Base-by-base conservation (phyloP, 1,139 yeast species). In the Nakaseomyces kungkrabaensis region DNA sequence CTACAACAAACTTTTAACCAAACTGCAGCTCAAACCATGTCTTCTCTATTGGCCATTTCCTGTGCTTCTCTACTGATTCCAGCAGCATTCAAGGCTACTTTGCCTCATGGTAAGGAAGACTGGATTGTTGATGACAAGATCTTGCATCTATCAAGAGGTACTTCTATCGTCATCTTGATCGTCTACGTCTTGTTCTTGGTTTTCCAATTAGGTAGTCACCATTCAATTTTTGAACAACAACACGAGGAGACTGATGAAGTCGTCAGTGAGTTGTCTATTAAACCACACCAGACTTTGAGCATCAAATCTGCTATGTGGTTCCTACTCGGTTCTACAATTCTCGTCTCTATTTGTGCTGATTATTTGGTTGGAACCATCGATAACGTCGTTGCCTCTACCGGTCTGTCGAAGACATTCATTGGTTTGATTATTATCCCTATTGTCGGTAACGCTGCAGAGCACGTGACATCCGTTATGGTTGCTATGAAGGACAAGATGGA, bases 391-490 rank as follows among this genome's bases (percentile, higher is more conserved):
- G 85, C 74, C 54, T 71, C 80, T 41, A 80, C 95, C 3, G 96
- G 96, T 4, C 74, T 92, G 55, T 85, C 96, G 47, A 92, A 90
- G 75, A 90, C 97, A 0, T 92, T 92, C 63, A 88, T 92, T 60
- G 98, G 98, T 67, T 75, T 92, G 58, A 85, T 92, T 59, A 81
- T 92, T 47, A 82, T 92, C 55, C 98, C 98, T 46, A 90, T 94
- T 56, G 97, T 92, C 32, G 98, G 98, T 52, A 92, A 92, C 62
- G 98, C 98, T 1, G 97, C 98, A 11, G 98, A 92, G 69, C 98
- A 92, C 67, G 97, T 87, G 47, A 92, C 97, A 17, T 96, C 97
- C 2, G 85, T 92, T 46, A 78, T 88, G 55, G 97, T 92, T 47
- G 97, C 98, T 31, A 80, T 83, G 78, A 89, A 89, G 70, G 88